Evolutionary conservation across 202 grass and related monocot species (phyloP), one percentile per base, ranked within the genome.

Genomic region (Musa balbisiana): DNA sequence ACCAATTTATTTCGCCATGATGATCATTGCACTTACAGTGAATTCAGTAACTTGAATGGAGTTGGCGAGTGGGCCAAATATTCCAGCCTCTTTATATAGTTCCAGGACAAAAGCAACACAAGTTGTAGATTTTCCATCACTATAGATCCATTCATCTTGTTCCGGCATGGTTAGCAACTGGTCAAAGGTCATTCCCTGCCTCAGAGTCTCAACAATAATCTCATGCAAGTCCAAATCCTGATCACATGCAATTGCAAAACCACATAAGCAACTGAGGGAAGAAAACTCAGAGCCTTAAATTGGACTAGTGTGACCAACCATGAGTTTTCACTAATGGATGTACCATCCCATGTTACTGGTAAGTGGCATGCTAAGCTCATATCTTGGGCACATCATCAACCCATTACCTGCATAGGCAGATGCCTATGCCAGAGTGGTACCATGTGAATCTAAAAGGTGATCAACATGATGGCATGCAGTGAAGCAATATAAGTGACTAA

Each of bases 61-160:
- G 58, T 93, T 87, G 0, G 88, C 60, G 49, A 91, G 86, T 62
- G 94, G 90, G 53, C 60, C 64, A 73, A 98, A 94, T 55, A 98
- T 62, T 63, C 94, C 94, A 82, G 94, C 91, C 73, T 93, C 91
- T 76, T 94, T 98, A 55, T 98, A 98, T 88, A 98, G 89, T 56
- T 86, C 94, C 64, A 98, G 91, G 82, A 98, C 85, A 79, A 94
- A 94, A 52, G 91, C 87, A 66, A 98, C 94, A 73, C 91, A 94
- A 43, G 88, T 98, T 3, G 94, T 98, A 83, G 94, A 98, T 89
- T 98, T 93, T 17, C 94, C 94, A 83, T 98, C 94, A 82, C 90
- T 98, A 64, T 98, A 98, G 20, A 89, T 77, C 94, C 94, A 98
- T 81, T 98, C 94, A 51, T 98, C 94, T 87, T 93, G 87, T 73